These are phyloP conservation scores for Pseudoturritis turrita DNA, from an alignment of 345 rosid genomes.

Conservation along the genomic window DNA sequence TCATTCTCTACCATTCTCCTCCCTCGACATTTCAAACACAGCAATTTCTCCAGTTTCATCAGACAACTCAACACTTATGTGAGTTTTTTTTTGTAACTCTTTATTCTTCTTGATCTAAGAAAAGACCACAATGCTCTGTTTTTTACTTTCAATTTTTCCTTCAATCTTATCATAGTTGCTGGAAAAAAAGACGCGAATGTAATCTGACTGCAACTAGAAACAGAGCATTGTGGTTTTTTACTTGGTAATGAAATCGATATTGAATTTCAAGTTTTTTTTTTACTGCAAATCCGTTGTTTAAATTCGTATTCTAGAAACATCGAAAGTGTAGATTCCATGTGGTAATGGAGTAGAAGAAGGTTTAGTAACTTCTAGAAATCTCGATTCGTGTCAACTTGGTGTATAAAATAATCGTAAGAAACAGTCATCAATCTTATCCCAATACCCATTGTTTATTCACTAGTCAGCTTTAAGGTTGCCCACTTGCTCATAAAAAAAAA, in stretches of 20 bases:
- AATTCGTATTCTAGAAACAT: constrained; percentile 23
- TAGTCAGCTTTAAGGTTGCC: constrained; percentile 25
- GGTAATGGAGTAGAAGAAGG: constrained; percentile 20
- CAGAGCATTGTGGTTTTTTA: neutral
- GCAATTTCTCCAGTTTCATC: constrained; percentile 54
- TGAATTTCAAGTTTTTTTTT: neutral
- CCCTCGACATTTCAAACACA: constrained; percentile 49
- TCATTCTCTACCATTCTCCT: constrained; percentile 42
- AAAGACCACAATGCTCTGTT: neutral
- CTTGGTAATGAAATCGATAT: constrained; percentile 2
- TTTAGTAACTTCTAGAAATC: constrained; percentile 26
- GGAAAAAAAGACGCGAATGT: neutral
- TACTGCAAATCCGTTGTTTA: neutral
- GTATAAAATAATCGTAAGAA: neutral
- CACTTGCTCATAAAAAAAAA: constrained; percentile 13
- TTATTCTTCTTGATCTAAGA: neutral
- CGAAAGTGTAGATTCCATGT: constrained; percentile 10
- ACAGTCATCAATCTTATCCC: constrained; percentile 13
- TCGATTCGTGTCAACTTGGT: constrained; percentile 12
- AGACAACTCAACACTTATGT: constrained; percentile 59
- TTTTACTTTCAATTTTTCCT: neutral
- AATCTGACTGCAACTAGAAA: constrained; percentile 6
- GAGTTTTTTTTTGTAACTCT: constrained; percentile 18
- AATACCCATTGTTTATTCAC: neutral
- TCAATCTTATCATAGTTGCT: constrained; percentile 18